A percentile compares a stretch with the other conserved stretches of the same genome.
These are phyloP conservation scores for Eucalyptus erythrocorys DNA, from an alignment of 345 rosid species.

Conservation along the genomic window DNA sequence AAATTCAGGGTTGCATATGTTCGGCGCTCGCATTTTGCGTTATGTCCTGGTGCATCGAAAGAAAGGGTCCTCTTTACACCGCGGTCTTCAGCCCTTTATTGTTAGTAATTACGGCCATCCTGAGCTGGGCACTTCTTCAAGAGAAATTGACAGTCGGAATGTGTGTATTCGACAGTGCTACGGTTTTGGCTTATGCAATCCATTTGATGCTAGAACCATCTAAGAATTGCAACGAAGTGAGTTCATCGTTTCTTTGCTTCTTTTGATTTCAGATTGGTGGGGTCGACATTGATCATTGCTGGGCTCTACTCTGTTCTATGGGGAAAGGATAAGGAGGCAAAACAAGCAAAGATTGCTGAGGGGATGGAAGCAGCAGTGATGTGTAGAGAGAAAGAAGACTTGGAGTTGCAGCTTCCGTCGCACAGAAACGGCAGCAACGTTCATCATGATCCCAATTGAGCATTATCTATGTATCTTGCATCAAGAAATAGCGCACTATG, in stretches of 20 bases:
- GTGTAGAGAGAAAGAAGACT: neutral
- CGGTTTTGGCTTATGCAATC: neutral
- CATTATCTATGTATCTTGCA: neutral
- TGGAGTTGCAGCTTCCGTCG: neutral
- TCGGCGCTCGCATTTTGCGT: slow-evolving; percentile 63
- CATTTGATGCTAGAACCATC: neutral
- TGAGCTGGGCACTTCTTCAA: slow-evolving; percentile 73
- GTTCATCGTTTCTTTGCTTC: no score
- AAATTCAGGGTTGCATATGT: slow-evolving; percentile 58
- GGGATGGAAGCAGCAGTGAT: neutral
- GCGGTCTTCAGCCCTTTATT: slow-evolving; percentile 81
- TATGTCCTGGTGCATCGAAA: slow-evolving; percentile 58
- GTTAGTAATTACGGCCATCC: slow-evolving; percentile 60
- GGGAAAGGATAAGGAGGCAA: slow-evolving; percentile 70
- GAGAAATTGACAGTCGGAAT: slow-evolving; percentile 76
- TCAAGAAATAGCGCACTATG: neutral
- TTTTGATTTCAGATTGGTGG: slow-evolving; percentile 34
- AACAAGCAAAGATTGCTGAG: neutral
- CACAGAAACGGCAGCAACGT: neutral
- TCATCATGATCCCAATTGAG: neutral
- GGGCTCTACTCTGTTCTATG: slow-evolving; percentile 81
- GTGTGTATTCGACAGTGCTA: slow-evolving; percentile 16
- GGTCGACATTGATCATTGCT: slow-evolving; percentile 51
- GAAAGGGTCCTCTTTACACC: slow-evolving; percentile 77
- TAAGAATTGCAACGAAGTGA: neutral